These are phyloP conservation scores for Penicillium sp. DNA, from an alignment of 2,329 filamentous ascomycete species.

Conservation along the genomic window DNA sequence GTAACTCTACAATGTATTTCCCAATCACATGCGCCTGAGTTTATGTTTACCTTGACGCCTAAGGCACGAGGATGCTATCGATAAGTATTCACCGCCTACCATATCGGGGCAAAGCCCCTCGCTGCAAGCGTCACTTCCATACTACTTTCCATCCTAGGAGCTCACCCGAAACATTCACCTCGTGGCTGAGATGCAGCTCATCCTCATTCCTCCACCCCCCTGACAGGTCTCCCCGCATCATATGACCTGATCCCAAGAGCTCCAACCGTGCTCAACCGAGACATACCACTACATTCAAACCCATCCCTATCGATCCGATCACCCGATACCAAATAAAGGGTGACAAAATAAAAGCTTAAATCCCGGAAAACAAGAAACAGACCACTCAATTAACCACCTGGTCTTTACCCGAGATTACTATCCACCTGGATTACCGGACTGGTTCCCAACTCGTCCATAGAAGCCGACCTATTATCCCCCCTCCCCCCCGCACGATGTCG, in stretches of 20 bases:
- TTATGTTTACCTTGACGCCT: neutral
- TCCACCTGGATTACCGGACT: neutral
- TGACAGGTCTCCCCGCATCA: neutral
- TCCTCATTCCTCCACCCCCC: neutral
- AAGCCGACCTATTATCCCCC: neutral
- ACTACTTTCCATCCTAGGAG: slow-evolving; percentile 2
- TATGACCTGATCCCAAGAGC: neutral
- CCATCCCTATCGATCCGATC: neutral
- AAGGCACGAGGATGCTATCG: slow-evolving; percentile 9
- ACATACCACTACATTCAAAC: neutral
- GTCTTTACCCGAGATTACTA: neutral
- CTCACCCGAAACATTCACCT: slow-evolving; percentile 1
- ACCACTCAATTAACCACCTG: neutral
- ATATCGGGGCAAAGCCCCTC: slow-evolving; percentile 15
- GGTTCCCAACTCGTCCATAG: neutral
- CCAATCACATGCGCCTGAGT: neutral
- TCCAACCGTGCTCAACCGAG: neutral
- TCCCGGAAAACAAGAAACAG: neutral
- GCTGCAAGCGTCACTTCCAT: slow-evolving; percentile 21
- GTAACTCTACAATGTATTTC: neutral
- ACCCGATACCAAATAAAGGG: neutral
- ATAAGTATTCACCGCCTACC: slow-evolving; percentile 21
- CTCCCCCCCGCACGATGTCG: slow-evolving; percentile 16
- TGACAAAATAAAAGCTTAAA: neutral
- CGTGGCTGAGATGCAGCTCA: neutral